phyloP scores from a whole-genome alignment of 2,329 filamentous ascomycete species.

The Ascochyta lentis region DNA sequence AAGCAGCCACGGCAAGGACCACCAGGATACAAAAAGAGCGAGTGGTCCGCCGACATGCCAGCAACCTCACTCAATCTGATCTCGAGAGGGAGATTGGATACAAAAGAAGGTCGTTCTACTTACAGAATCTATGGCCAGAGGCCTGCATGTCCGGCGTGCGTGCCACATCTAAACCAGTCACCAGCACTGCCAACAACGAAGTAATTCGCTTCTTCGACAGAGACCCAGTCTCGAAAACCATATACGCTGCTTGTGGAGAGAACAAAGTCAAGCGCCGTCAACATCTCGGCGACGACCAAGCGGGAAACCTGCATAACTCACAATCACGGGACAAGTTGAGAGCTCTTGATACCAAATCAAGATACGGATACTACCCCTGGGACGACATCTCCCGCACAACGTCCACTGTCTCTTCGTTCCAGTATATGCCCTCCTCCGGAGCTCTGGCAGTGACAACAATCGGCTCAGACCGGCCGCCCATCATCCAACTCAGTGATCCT shows the following conservation, averaged over 20 bases:
- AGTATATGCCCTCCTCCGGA: constrained; percentile 36
- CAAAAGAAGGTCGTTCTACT: constrained; percentile 24
- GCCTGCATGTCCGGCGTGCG: constrained; percentile 32
- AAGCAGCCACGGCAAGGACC: constrained; percentile 9
- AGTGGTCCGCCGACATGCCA: constrained; percentile 28
- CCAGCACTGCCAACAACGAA: constrained; percentile 13
- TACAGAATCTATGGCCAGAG: constrained; percentile 33
- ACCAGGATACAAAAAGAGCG: constrained; percentile 33
- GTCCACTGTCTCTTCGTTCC: constrained; percentile 41
- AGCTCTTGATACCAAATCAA: constrained; percentile 9
- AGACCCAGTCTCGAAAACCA: constrained; percentile 30
- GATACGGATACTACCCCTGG: constrained; percentile 31
- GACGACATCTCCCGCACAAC: constrained; percentile 32
- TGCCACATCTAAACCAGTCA: constrained; percentile 10
- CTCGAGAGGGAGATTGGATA: constrained; percentile 40
- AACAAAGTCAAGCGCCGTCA: constrained; percentile 29
- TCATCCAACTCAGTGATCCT: constrained; percentile 36
- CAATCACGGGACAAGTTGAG: not conserved
- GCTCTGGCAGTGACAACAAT: constrained; percentile 40
- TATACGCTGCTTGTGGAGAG: constrained; percentile 36
- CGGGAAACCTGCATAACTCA: not conserved
- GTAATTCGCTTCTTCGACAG: constrained; percentile 36
- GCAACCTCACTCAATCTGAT: constrained; percentile 24
- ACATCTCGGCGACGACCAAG: constrained; percentile 2
- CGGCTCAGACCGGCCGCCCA: constrained; percentile 38